Conservation (phyloP, 164 flowering plant genomes). For the Berberis vulgaris region DNA sequence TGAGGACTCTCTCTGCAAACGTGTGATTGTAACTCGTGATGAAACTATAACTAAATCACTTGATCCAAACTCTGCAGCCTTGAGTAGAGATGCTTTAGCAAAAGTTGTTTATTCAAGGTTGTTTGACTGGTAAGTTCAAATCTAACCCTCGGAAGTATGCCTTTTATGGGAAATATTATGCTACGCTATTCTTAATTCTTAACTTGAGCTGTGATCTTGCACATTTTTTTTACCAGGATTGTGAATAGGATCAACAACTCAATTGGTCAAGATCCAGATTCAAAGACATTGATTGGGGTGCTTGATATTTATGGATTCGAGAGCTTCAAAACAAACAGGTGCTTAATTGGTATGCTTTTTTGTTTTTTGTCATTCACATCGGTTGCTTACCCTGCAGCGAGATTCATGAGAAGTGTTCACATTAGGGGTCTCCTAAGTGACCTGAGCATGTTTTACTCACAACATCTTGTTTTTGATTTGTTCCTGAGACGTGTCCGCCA, state of each 20-base stretch:
- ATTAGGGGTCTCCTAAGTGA: no score
- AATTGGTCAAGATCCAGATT: conserved; percentile 91
- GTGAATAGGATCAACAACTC: conserved; percentile 84
- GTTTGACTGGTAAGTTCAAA: conserved; percentile 64
- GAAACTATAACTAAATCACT: conserved; percentile 78
- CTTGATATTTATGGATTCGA: conserved; percentile 99
- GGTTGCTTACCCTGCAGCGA: no score
- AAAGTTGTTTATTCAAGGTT: conserved; percentile 67
- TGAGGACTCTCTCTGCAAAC: conserved; percentile 80
- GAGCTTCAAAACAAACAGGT: conserved; percentile 99
- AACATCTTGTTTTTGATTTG: no score
- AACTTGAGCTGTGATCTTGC: no score
- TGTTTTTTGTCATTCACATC: conserved; percentile 22
- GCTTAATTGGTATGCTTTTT: conserved; percentile 84
- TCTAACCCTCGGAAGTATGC: no score
- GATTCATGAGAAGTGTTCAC: no score
- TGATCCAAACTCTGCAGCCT: conserved; percentile 67
- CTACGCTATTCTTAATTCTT: no score
- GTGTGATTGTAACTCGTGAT: conserved; percentile 81
- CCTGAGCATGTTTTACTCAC: no score
- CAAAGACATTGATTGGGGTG: conserved; percentile 83
- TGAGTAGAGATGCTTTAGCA: conserved; percentile 84
- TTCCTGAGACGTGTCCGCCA: no score
- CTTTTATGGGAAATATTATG: no score
- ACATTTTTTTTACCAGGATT: conserved; percentile 40